phyloP scores from a whole-genome alignment of 1,284 basidiomycete species.

The Papiliotrema flavescens region DNA sequence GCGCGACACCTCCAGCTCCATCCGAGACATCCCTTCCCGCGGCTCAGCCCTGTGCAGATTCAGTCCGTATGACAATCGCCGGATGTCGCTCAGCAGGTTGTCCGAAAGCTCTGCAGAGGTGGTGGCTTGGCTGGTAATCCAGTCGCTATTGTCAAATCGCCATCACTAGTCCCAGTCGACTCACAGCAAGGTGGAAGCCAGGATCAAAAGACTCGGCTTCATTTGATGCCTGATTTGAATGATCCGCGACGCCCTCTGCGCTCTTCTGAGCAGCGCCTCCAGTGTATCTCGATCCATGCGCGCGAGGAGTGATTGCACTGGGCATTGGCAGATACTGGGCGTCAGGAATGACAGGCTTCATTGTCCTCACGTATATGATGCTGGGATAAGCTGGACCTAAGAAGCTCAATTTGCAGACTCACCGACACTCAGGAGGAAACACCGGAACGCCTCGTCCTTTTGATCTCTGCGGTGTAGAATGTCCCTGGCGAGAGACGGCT shows the following conservation, averaged over 20 bases:
- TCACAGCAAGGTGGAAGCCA: not conserved
- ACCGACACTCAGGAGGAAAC: constrained; percentile 44
- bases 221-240: not conserved
- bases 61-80: not conserved
- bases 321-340: not conserved
- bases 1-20: not conserved
- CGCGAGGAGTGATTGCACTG: not conserved
- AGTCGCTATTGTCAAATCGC: not conserved
- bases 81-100: not conserved
- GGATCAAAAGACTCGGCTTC: not conserved
- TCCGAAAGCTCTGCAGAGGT: not conserved
- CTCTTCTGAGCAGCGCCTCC: not conserved
- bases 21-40: not conserved
- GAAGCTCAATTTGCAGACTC: constrained; percentile 3
- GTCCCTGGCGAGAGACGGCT: constrained; percentile 43
- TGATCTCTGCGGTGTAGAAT: constrained; percentile 42
- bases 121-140: not conserved
- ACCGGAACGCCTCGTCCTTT: constrained; percentile 43
- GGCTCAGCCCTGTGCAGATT: not conserved
- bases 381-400: constrained; percentile 11
- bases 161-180: not conserved
- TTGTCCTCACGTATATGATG: constrained; percentile 26
- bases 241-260: not conserved
- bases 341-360: not conserved
- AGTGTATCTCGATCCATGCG: not conserved